phyloP scores from a whole-genome alignment of 306 rosid genomes.

The Phaseolus lunatus region DNA sequence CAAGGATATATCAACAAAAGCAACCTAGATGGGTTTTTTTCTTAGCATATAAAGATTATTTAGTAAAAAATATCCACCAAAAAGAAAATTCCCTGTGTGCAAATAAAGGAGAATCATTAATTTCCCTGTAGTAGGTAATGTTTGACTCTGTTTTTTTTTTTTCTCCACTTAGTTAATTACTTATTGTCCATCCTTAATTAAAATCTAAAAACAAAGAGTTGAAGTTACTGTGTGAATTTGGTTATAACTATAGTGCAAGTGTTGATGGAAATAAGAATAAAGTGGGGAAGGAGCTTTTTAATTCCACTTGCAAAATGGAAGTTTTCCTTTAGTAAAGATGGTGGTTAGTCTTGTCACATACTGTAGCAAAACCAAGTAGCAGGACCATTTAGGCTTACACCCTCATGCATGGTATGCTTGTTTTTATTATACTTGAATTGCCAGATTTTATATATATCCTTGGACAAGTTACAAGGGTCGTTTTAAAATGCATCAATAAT shows the following conservation, averaged over 20 bases:
- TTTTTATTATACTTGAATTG: slow-evolving; percentile 12
- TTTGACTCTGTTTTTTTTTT: not conserved
- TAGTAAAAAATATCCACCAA: not conserved
- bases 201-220: slow-evolving; percentile 23
- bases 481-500: slow-evolving; percentile 37
- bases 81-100: not conserved
- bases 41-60: not conserved
- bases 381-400: slow-evolving; percentile 44
- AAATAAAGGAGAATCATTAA: not conserved
- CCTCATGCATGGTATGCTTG: slow-evolving; percentile 30
- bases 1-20: not conserved
- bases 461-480: slow-evolving; percentile 37
- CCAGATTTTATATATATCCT: slow-evolving; percentile 14
- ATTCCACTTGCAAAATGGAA: slow-evolving; percentile 58
- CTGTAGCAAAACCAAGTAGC: slow-evolving; percentile 38
- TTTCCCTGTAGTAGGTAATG: too few relatives aligned
- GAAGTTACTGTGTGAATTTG: slow-evolving; percentile 7
- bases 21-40: not conserved
- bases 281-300: slow-evolving; percentile 53
- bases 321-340: slow-evolving; percentile 49
- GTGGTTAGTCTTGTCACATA: slow-evolving; percentile 59
- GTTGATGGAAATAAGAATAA: slow-evolving; percentile 64
- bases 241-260: slow-evolving; percentile 33
- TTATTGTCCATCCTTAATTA: not conserved
- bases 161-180: slow-evolving; percentile 5